phyloP scores from a whole-genome alignment of 345 rosid genomes.

The Salix brachista region DNA sequence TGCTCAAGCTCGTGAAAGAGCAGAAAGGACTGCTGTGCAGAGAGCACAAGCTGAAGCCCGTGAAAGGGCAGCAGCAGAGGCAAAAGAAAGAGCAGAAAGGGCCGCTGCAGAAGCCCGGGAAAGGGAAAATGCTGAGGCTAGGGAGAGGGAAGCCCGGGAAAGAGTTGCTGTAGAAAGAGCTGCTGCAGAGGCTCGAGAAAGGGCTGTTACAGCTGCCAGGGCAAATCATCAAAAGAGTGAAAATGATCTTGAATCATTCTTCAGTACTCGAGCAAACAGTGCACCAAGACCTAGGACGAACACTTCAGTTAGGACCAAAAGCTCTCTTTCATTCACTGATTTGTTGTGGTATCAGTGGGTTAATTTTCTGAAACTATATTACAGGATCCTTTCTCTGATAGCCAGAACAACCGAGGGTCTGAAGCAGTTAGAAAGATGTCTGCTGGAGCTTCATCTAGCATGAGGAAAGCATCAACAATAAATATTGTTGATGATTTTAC shows the following conservation, averaged over 20 bases:
- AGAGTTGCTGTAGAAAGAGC: slow-evolving; percentile 75
- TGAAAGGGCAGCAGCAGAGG: slow-evolving; percentile 86
- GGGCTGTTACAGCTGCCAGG: slow-evolving; percentile 63
- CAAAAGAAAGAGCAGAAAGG: slow-evolving; percentile 79
- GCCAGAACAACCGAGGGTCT: slow-evolving; percentile 67
- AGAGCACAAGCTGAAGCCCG: slow-evolving; percentile 98
- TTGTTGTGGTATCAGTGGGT: not conserved
- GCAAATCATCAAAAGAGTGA: slow-evolving; percentile 38
- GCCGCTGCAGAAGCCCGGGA: slow-evolving; percentile 91
- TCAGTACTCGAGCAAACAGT: slow-evolving; percentile 75
- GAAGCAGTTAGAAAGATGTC: slow-evolving; percentile 55
- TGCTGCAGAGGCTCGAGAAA: slow-evolving; percentile 58
- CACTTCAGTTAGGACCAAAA: slow-evolving; percentile 47
- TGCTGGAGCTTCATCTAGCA: slow-evolving; percentile 49
- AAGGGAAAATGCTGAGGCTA: slow-evolving; percentile 53
- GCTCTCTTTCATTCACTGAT: slow-evolving; percentile 11
- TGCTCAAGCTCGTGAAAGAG: slow-evolving; percentile 79
- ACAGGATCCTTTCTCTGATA: slow-evolving; percentile 77
- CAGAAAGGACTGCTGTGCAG: slow-evolving; percentile 87
- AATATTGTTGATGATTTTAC: slow-evolving; percentile 77
- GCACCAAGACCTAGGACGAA: slow-evolving; percentile 80
- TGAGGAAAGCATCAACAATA: slow-evolving; percentile 70
- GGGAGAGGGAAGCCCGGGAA: slow-evolving; percentile 49
- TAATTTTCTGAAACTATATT: slow-evolving; percentile 16
- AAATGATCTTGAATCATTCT: slow-evolving; percentile 81